These are phyloP conservation scores for Ceriops zippeliana DNA, from an alignment of 345 rosid species.

Conservation along the genomic window DNA sequence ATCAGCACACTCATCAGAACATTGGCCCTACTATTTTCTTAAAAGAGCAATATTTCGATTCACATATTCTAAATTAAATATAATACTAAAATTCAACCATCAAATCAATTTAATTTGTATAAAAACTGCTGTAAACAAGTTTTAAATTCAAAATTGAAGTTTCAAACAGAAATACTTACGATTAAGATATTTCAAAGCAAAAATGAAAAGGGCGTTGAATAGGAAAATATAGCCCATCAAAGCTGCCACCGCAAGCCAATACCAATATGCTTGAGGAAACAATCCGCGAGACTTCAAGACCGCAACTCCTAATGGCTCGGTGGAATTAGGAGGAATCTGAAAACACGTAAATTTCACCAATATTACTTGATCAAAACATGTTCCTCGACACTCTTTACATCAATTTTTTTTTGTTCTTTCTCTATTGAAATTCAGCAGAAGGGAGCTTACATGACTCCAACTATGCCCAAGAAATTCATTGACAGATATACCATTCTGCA, in stretches of 20 bases:
- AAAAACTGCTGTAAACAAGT: no score
- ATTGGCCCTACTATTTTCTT: no score
- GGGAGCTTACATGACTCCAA: slow-evolving; percentile 51
- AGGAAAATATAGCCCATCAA: slow-evolving; percentile 51
- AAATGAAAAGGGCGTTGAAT: slow-evolving; percentile 63
- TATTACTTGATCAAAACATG: background rate
- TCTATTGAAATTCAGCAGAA: background rate
- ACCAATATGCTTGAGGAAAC: slow-evolving; percentile 71
- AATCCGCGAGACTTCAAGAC: slow-evolving; percentile 64
- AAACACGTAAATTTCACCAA: slow-evolving; percentile 12
- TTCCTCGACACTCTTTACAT: background rate
- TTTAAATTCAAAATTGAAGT: background rate
- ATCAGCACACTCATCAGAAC: slow-evolving; percentile 15
- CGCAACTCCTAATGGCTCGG: slow-evolving; percentile 62
- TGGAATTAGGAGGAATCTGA: slow-evolving; percentile 51
- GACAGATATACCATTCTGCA: slow-evolving; percentile 54
- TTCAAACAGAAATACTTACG: slow-evolving; percentile 44
- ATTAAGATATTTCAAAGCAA: slow-evolving; percentile 63
- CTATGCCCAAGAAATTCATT: slow-evolving; percentile 61
- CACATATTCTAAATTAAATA: no score
- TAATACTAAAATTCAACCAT: no score
- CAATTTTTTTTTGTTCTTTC: background rate
- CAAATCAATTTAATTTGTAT: no score
- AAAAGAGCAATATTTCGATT: no score
- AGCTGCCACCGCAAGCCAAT: slow-evolving; percentile 81